Percentiles rank a stretch among this genome's conserved stretches.
Conservation (phyloP, 2,329 filamentous ascomycete genomes). For the Aspergillus puulaauensis region DNA sequence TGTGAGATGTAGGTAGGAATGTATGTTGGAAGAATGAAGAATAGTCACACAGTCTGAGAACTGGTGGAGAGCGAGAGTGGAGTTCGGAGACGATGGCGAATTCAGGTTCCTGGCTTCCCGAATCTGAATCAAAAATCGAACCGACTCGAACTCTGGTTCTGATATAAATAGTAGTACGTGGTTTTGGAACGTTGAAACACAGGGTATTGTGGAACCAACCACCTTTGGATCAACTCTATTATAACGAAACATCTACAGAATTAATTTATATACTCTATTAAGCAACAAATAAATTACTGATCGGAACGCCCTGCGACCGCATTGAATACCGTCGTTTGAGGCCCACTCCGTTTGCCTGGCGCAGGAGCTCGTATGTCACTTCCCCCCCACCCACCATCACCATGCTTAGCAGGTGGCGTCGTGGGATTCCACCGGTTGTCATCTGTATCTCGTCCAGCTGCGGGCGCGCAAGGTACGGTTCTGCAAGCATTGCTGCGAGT, state of each 20-base stretch:
- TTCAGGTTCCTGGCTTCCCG: not conserved
- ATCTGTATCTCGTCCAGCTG: conserved; percentile 73
- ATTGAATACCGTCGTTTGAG: conserved; percentile 77
- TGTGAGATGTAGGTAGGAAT: not conserved
- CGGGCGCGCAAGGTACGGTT: conserved; percentile 57
- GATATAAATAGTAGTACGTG: not conserved
- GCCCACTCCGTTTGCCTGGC: conserved; percentile 65
- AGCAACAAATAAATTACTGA: conserved; percentile 74
- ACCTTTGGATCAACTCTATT: not conserved
- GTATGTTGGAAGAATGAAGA: not conserved
- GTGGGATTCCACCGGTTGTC: conserved; percentile 66
- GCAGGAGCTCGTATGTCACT: conserved; percentile 63
- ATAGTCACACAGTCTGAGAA: not conserved
- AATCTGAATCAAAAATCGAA: not conserved
- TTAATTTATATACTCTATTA: conserved; percentile 30
- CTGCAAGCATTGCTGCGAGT: conserved; percentile 34
- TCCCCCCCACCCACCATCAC: conserved; percentile 76
- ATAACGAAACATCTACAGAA: not conserved
- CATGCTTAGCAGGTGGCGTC: conserved; percentile 75
- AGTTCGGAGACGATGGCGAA: not conserved
- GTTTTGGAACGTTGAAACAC: no score
- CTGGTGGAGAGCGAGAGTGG: not conserved
- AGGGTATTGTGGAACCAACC: not conserved
- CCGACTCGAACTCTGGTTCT: not conserved
- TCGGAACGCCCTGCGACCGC: conserved; percentile 74